These are phyloP conservation scores for Rhizoctonia solani DNA, from an alignment of 1,284 basidiomycete species.

Conservation along the genomic window DNA sequence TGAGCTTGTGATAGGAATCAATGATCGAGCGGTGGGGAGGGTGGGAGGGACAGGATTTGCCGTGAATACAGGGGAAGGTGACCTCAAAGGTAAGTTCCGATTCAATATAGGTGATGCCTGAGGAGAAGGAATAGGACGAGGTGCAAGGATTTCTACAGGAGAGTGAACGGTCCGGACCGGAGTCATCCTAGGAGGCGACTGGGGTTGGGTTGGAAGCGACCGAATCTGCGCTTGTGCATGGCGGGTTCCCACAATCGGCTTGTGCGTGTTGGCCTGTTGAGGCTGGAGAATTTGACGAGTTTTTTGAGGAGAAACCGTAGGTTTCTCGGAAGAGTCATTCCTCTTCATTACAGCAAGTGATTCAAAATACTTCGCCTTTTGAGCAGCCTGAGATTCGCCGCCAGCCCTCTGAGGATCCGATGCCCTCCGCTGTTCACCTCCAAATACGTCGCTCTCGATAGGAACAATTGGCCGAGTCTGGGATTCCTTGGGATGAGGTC, in stretches of 20 bases:
- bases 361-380: slow-evolving; percentile 25
- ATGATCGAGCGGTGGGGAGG: slow-evolving; percentile 21
- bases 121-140: not conserved
- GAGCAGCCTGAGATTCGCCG: slow-evolving; percentile 19
- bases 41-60: slow-evolving; percentile 22
- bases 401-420: not conserved
- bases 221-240: not conserved
- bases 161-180: not conserved
- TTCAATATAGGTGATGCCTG: no score
- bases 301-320: not conserved
- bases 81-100: not conserved
- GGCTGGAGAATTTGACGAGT: not conserved
- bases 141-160: not conserved
- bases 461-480: not conserved
- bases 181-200: not conserved
- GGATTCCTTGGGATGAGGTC: not conserved
- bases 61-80: not conserved
- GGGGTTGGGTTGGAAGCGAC: not conserved
- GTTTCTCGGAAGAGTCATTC: not conserved
- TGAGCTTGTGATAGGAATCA: slow-evolving; percentile 21
- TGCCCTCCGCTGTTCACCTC: not conserved
- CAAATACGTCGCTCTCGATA: not conserved
- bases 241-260: not conserved
- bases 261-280: not conserved
- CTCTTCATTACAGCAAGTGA: slow-evolving; percentile 6